Base-by-base conservation (phyloP, 2,329 filamentous ascomycete species). In the Tolypocladium tundrense region DNA sequence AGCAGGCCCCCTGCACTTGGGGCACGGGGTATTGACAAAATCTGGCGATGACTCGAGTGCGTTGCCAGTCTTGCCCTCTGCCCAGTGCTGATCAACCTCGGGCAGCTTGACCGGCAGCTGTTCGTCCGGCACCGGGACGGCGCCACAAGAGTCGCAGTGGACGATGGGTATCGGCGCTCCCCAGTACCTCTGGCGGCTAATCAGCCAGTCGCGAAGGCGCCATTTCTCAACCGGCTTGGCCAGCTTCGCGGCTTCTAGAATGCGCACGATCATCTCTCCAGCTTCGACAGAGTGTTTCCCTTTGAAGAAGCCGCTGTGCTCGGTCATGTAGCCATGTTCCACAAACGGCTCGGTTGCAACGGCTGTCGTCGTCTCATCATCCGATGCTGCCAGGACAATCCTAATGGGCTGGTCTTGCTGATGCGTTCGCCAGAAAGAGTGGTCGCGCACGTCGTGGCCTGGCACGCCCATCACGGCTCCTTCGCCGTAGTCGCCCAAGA, bases 151-250 rank as follows among this genome's bases (percentile, higher is more conserved):
- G 21, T 74, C 70, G 68, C 91, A 96, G 72, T 96, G 90, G 41
- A 96, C 79, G 56, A 96, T 91, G 21, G 91, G 91, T 56, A 96
- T 96, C 0, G 91, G 91, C 0, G 91, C 84, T 16, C 91, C 91
- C 91, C 91, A 96, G 69, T 95, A 96, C 62, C 91, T 80, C 71
- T 96, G 91, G n/a, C 91, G 85, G 69, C 90, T 95, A 65, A 96
- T 88, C 58, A 96, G 77, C 91, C 91, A 96, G 72, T 96, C 91
- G 60, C 90, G 80, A 33, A 96, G 78, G 55, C 88, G 85, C 90
- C 90, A 96, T 60, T 84, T 88, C 59, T 89, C 84, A 10, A 82
- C 77, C n/a, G 76, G 70, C 58, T 83, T 77, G 11, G 85, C 89
- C n/a, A 85, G 75, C 1, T 77, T 73, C 6, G 82, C 80, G 3